phyloP scores from a whole-genome alignment of 768 basidiomycete genomes.

The Amanita brunnescens region DNA sequence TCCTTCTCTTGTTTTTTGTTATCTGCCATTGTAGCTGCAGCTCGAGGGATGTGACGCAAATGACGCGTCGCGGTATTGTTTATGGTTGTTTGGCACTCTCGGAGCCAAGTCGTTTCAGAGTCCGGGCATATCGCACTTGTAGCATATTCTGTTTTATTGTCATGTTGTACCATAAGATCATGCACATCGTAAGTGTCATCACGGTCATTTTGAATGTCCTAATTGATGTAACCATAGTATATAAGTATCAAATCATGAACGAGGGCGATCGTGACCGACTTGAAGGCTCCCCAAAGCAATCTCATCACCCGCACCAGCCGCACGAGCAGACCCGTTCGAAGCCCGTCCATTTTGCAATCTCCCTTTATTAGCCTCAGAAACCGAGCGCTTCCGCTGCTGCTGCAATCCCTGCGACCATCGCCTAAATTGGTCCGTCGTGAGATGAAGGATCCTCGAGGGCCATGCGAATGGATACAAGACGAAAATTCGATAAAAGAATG shows the following conservation, averaged over 20 bases:
- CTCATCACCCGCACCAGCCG: slow-evolving; percentile 9
- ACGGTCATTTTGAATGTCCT: slow-evolving; percentile 19
- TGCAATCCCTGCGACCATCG: slow-evolving; percentile 5
- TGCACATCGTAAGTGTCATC: slow-evolving; percentile 22
- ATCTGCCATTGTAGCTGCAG: slow-evolving; percentile 56
- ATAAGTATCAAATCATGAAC: slow-evolving; percentile 26
- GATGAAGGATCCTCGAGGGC: slow-evolving; percentile 30
- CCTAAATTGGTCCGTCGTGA: not conserved
- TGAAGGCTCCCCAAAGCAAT: slow-evolving; percentile 34
- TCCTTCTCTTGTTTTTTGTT: slow-evolving; percentile 83
- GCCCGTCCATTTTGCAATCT: slow-evolving; percentile 5
- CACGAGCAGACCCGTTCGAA: not conserved
- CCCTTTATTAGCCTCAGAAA: slow-evolving; percentile 12
- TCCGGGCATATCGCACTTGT: not conserved
- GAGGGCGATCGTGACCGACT: slow-evolving; percentile 41
- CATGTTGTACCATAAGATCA: slow-evolving; percentile 16
- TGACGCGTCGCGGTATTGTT: slow-evolving; percentile 63
- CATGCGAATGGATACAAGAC: slow-evolving; percentile 42
- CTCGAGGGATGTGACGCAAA: slow-evolving; percentile 24
- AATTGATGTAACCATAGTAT: slow-evolving; percentile 28
- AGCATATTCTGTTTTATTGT: not conserved
- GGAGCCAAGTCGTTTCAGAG: not conserved
- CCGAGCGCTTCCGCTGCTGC: not conserved
- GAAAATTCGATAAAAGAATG: slow-evolving; percentile 39
- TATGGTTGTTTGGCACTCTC: slow-evolving; percentile 21